A percentile compares a stretch with the other conserved stretches of the same genome.
These are phyloP conservation scores for Linnemannia zychae DNA, from an alignment of 192 early-diverging fungal species.

Conservation along the genomic window DNA sequence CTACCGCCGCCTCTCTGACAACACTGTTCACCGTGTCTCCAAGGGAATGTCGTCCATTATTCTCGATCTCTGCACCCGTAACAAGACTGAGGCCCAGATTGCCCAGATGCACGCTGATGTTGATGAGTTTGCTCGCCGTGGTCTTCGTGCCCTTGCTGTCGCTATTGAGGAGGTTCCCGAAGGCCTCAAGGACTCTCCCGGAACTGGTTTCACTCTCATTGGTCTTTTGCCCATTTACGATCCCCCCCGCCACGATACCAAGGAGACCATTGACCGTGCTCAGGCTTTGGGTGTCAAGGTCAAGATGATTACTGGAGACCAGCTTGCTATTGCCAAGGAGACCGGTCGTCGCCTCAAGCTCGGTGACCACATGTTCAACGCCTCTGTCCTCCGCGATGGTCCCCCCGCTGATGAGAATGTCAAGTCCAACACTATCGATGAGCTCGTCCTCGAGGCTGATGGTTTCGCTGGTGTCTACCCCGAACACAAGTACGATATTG, in stretches of 20 bases:
- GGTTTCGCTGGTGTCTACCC: slow-evolving; percentile 81
- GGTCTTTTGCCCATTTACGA: slow-evolving; percentile 83
- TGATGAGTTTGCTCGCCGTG: slow-evolving; percentile 56
- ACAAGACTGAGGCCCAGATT: slow-evolving; percentile 74
- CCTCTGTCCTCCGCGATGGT: slow-evolving; percentile 70
- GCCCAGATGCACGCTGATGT: slow-evolving; percentile 72
- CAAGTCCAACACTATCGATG: slow-evolving; percentile 51
- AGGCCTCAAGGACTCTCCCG: slow-evolving; percentile 69
- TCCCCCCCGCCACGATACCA: slow-evolving; percentile 83
- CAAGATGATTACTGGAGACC: slow-evolving; percentile 97
- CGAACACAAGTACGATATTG: slow-evolving; percentile 98
- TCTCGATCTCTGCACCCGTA: slow-evolving; percentile 77
- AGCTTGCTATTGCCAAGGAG: slow-evolving; percentile 71
- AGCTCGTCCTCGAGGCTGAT: slow-evolving; percentile 56
- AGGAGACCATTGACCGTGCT: slow-evolving; percentile 84
- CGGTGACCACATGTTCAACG: slow-evolving; percentile 80
- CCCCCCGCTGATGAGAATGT: slow-evolving; percentile 67
- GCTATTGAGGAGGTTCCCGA: slow-evolving; percentile 77
- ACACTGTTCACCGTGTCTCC: slow-evolving; percentile 75
- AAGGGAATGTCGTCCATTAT: slow-evolving; percentile 85
- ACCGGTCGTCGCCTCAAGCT: slow-evolving; percentile 73
- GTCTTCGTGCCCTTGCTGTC: slow-evolving; percentile 79
- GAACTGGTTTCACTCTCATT: slow-evolving; percentile 76
- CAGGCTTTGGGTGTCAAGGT: slow-evolving; percentile 83
- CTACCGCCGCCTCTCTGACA: slow-evolving; percentile 74